Evolutionary conservation across 2,329 filamentous ascomycete species (phyloP).

Genomic region (Amphichorda felina): DNA sequence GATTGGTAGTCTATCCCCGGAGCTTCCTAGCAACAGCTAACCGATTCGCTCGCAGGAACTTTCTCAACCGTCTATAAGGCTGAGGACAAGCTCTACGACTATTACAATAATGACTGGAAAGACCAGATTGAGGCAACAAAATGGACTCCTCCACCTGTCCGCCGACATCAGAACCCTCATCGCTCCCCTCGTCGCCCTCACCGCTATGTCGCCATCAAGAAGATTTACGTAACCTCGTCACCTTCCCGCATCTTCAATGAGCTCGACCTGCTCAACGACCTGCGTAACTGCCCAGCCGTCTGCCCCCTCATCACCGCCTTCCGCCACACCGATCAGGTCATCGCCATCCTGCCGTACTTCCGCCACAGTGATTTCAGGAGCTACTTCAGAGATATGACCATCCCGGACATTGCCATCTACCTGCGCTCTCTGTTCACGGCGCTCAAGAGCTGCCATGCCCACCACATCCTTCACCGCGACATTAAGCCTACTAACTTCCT

Average conservation of each 20-base stretch:
- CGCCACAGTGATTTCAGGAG: constrained; percentile 88
- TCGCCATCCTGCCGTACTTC: constrained; percentile 92
- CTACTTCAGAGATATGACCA: constrained; percentile 85
- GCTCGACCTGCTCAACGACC: constrained; percentile 81
- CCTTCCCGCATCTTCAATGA: constrained; percentile 92
- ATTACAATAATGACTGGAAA: constrained; percentile 83
- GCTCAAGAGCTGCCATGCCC: constrained; percentile 68
- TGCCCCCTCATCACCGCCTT: constrained; percentile 98
- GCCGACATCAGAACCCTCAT: constrained; percentile 29
- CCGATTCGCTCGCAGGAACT: constrained; percentile 53
- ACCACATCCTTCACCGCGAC: constrained; percentile 82
- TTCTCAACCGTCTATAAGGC: constrained; percentile 99
- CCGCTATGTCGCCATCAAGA: constrained; percentile 93
- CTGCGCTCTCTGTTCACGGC: constrained; percentile 81
- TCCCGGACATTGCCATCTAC: constrained; percentile 80
- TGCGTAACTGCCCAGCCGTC: constrained; percentile 71
- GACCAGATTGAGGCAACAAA: constrained; percentile 52
- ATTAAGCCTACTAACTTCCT: constrained; percentile 98
- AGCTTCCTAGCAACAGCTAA: constrained; percentile 3
- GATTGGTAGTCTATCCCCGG: not conserved
- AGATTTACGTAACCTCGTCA: constrained; percentile 97
- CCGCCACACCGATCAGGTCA: constrained; percentile 83
- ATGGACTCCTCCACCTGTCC: constrained; percentile 59
- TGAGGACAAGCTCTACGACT: constrained; percentile 77
- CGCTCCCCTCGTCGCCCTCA: constrained; percentile 23